Conservation (phyloP, 441 rosid genomes). For the California macrophylla region DNA sequence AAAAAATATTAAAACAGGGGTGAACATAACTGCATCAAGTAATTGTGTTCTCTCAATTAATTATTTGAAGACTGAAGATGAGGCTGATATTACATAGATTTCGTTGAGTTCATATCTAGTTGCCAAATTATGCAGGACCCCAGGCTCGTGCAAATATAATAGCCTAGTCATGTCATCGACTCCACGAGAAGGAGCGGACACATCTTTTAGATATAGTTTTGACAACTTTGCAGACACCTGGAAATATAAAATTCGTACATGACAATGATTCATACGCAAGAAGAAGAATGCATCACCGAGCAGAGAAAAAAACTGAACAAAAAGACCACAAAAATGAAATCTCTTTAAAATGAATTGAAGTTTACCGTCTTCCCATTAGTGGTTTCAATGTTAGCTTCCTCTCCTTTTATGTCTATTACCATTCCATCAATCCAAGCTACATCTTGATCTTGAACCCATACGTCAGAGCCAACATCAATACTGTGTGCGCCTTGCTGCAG, state of each 20-base stretch:
- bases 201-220: conserved; percentile 70
- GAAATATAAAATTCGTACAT: not conserved
- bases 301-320: not conserved
- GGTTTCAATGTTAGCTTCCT: conserved; percentile 42
- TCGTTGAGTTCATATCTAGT: conserved; percentile 83
- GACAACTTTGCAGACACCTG: conserved; percentile 61
- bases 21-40: conserved; percentile 26
- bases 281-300: not conserved
- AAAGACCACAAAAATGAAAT: not conserved
- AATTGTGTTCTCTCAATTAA: conserved; percentile 23
- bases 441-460: conserved; percentile 78
- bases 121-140: conserved; percentile 76
- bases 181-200: conserved; percentile 91
- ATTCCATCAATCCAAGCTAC: conserved; percentile 75
- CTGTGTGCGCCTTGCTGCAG: conserved; percentile 61
- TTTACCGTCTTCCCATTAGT: conserved; percentile 51
- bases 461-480: conserved; percentile 73
- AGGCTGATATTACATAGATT: conserved; percentile 53
- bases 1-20: conserved; percentile 14
- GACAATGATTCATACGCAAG: not conserved
- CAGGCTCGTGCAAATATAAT: conserved; percentile 90
- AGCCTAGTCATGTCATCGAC: conserved; percentile 98
- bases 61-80: conserved; percentile 19
- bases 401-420: conserved; percentile 58
- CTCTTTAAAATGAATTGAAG: not conserved